phyloP scores from a whole-genome alignment of 345 rosid genomes.

The Populus tremula region DNA sequence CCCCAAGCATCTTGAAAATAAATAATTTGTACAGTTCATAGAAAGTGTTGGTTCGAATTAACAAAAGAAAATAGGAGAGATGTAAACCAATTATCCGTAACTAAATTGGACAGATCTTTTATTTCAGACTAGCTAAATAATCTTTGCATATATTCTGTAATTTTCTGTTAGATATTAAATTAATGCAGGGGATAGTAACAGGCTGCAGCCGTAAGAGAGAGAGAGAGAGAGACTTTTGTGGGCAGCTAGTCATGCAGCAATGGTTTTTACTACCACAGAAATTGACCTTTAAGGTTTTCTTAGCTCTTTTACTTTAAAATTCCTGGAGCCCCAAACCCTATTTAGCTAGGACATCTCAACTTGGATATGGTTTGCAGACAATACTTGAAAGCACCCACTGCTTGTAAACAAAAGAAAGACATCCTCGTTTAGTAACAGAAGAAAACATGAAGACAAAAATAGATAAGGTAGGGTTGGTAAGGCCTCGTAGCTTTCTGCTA shows the following conservation, averaged over 20 bases:
- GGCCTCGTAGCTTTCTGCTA: background rate
- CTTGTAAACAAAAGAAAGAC: background rate
- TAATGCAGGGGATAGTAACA: no score
- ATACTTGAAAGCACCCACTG: background rate
- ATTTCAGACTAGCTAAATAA: no score
- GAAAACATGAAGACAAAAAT: conserved; percentile 14
- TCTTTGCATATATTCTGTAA: no score
- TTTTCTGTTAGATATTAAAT: no score
- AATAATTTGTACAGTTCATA: background rate
- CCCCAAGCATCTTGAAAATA: background rate
- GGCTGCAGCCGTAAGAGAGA: no score
- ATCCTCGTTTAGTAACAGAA: background rate
- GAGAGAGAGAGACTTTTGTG: background rate
- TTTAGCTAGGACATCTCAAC: background rate
- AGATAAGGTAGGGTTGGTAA: conserved; percentile 3
- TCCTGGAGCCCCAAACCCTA: conserved; percentile 57
- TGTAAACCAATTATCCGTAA: no score
- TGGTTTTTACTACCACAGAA: background rate
- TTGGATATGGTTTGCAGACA: conserved; percentile 7
- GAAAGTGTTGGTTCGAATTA: no score
- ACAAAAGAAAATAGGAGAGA: no score
- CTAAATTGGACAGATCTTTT: no score
- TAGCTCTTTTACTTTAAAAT: background rate
- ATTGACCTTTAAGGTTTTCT: background rate
- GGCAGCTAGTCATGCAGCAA: background rate